Conservation (phyloP, 495 filamentous ascomycete genomes). For the Melanomma pulvis-pyrius region DNA sequence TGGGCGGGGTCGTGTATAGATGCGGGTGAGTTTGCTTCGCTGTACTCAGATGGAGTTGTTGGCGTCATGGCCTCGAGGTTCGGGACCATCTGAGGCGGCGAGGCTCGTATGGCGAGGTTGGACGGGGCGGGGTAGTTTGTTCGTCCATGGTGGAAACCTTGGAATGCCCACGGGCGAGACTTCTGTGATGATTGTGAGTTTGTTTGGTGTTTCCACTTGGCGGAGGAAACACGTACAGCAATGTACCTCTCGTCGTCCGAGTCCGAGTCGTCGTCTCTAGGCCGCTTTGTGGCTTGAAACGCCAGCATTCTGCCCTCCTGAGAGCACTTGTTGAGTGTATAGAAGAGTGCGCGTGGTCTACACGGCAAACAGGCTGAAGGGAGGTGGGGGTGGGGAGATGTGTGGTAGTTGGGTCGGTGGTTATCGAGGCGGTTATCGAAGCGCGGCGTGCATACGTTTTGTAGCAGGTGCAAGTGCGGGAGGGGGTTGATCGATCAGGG, state of each 20-base stretch:
- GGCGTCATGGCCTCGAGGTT: conserved; percentile 34
- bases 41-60: conserved; percentile 19
- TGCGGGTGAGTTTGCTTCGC: conserved; percentile 28
- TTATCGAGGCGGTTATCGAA: not conserved
- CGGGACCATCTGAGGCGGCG: conserved; percentile 14
- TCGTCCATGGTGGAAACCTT: conserved; percentile 1
- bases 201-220: not conserved
- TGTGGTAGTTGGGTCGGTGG: not conserved
- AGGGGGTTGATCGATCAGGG: conserved; percentile 19
- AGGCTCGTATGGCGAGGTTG: conserved; percentile 28
- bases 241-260: conserved; percentile 28
- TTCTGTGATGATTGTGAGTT: conserved; percentile 22
- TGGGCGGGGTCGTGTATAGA: conserved; percentile 27
- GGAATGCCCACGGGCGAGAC: conserved; percentile 25
- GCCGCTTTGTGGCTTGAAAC: conserved; percentile 30
- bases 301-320: conserved; percentile 13
- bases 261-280: conserved; percentile 33
- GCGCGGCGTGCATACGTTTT: conserved; percentile 19
- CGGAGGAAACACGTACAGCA: conserved; percentile 18
- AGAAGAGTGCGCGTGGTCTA: conserved; percentile 18
- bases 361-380: conserved; percentile 19
- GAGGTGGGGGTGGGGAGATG: conserved; percentile 5
- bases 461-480: conserved; percentile 13
- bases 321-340: not conserved
- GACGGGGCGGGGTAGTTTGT: conserved; percentile 4